Evolutionary conservation across 192 early-diverging fungal species (phyloP), one percentile per base, ranked within the genome.

Genomic region (Backusella parvicylindrica): DNA sequence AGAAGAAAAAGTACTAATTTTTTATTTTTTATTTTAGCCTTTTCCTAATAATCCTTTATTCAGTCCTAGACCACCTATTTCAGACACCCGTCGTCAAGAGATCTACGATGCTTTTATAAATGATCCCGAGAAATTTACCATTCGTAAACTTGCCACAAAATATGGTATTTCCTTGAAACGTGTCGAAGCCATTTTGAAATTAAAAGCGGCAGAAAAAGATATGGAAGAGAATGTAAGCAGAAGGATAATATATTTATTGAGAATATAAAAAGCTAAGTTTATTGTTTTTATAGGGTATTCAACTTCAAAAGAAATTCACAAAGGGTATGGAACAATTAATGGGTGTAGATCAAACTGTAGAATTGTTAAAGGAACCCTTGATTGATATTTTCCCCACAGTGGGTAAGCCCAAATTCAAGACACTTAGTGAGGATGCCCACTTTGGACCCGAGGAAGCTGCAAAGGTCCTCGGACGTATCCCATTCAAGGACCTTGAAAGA

Each of bases 31-130:
- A 31, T 13, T 43, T 15, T 81, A 85, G 83, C 97, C 97, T 36
- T 98, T 97, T 84, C 95, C 95, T 7, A 87, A 95, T 86, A 98
- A 98, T 79, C 95, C 93, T 15, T 80, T 85, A 49, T 98, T 96
- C 88, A 89, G 87, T 64, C 92, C 93, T 11, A 78, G 85, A 76
- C 82, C 93, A 32, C 97, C 97, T 5, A 75, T 96, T 18, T 80
- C 89, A 16, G 89, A 97, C 75, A 64, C 71, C 7, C 76, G 86
- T 13, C 91, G 91, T 67, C 88, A 91, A 77, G 83, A 89, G 47
- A 92, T 98, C 43, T 98, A 92, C 83, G 73, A 85, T 30, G 64
- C 84, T 37, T 96, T 92, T 80, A 74, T 77, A 35, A 76, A 78
- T 1, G 87, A 93, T 71, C 87, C 89, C 6, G 78, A 82, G 36